These are phyloP conservation scores for Gossypium davidsonii DNA, from an alignment of 441 rosid species.

Conservation along the genomic window DNA sequence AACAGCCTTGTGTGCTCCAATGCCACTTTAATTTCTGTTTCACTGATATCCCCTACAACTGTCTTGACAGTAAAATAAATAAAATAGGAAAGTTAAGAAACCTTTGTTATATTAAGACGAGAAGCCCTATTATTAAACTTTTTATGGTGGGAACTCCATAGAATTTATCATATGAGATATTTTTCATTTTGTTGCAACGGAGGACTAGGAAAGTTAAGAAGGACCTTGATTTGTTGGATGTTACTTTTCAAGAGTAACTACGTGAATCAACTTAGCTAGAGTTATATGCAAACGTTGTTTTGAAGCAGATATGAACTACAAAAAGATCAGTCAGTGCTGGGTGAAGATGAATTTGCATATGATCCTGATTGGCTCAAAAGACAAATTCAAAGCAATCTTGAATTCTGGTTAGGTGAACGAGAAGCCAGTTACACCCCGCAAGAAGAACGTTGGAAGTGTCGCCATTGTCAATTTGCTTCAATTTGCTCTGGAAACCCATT, in stretches of 20 bases:
- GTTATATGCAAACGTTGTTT: not conserved
- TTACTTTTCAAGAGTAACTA: not conserved
- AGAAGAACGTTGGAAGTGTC: slow-evolving; percentile 86
- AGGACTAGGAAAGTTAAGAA: not conserved
- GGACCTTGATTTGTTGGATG: not conserved
- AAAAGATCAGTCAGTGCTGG: slow-evolving; percentile 53
- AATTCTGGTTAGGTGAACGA: slow-evolving; percentile 58
- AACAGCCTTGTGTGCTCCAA: not conserved
- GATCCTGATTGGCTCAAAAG: slow-evolving; percentile 46
- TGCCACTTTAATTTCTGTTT: not conserved
- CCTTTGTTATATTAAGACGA: not conserved
- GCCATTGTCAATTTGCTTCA: slow-evolving; percentile 45
- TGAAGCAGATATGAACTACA: slow-evolving; percentile 66
- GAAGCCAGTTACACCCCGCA: slow-evolving; percentile 53
- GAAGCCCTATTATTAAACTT: not conserved
- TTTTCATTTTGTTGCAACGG: not conserved
- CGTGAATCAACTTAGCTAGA: not conserved
- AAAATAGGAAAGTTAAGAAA: not conserved
- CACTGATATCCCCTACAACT: not conserved
- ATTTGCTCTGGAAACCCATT: slow-evolving; percentile 34
- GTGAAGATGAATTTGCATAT: slow-evolving; percentile 51
- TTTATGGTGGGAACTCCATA: not conserved
- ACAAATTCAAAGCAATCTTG: slow-evolving; percentile 36
- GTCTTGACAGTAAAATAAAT: not conserved
- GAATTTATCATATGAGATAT: not conserved